Conservation (phyloP, 1,139 yeast species). For the Kodamaea fungicola region DNA sequence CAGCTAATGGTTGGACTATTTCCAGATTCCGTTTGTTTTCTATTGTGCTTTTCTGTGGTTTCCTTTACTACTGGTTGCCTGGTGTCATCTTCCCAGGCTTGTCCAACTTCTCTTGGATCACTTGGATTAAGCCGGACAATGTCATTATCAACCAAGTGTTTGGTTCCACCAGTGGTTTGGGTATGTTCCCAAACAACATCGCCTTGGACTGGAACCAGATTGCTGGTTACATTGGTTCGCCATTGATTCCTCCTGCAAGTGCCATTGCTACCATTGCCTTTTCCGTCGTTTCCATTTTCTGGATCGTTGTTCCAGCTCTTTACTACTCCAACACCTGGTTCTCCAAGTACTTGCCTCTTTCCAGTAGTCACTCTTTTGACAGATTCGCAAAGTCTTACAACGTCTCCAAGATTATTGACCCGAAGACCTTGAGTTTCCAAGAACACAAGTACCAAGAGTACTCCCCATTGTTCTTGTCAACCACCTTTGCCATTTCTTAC, state of each 20-base stretch:
- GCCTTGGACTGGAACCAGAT: constrained; percentile 44
- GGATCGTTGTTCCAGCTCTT: constrained; percentile 40
- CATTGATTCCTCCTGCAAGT: constrained; percentile 65
- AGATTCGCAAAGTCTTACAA: constrained; percentile 42
- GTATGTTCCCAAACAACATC: constrained; percentile 52
- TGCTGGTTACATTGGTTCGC: constrained; percentile 57
- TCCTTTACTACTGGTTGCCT: constrained; percentile 43
- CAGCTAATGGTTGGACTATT: constrained; percentile 41
- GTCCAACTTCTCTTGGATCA: constrained; percentile 27
- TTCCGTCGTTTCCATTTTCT: constrained; percentile 30
- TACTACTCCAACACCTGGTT: constrained; percentile 48
- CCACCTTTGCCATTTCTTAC: constrained; percentile 33
- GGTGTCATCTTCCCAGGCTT: constrained; percentile 27
- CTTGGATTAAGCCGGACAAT: constrained; percentile 31
- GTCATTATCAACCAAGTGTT: constrained; percentile 59
- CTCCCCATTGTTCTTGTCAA: constrained; percentile 33
- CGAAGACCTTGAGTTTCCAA: constrained; percentile 13
- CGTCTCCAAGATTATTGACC: constrained; percentile 25
- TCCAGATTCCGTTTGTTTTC: constrained; percentile 34
- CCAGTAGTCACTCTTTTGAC: constrained; percentile 39
- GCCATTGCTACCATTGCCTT: constrained; percentile 48
- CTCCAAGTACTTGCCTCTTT: constrained; percentile 51
- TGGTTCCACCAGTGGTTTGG: constrained; percentile 60
- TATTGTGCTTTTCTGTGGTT: constrained; percentile 24
- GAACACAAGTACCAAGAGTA: constrained; percentile 25